These are phyloP conservation scores for Yamadazyma siamensis DNA, from an alignment of 1,139 yeast genomes.

Conservation along the genomic window DNA sequence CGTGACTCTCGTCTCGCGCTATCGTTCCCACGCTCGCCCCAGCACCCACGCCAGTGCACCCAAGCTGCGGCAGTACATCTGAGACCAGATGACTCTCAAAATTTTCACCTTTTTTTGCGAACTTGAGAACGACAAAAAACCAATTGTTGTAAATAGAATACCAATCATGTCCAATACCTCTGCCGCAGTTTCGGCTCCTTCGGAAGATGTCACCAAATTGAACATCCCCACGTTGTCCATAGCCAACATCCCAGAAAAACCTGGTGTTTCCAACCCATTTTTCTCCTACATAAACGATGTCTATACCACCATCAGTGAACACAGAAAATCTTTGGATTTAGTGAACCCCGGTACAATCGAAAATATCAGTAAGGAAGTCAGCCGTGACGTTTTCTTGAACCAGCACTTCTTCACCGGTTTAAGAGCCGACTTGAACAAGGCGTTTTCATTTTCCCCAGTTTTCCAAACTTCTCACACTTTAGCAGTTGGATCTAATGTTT, in stretches of 20 bases:
- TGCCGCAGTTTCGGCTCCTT: too few species aligned
- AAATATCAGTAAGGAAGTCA: constrained; percentile 87
- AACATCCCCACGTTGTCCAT: constrained; percentile 57
- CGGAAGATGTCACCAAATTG: constrained; percentile 55
- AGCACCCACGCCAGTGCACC: background rate
- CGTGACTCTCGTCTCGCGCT: background rate
- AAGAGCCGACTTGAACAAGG: constrained; percentile 94
- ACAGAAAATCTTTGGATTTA: constrained; percentile 78
- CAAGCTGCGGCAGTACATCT: background rate
- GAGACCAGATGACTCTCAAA: too few species aligned
- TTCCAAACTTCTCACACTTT: constrained; percentile 97
- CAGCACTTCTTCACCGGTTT: constrained; percentile 94
- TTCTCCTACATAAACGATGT: constrained; percentile 78
- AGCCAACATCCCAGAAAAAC: constrained; percentile 48
- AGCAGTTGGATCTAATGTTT: constrained; percentile 78
- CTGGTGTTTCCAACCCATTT: constrained; percentile 64
- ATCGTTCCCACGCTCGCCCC: background rate
- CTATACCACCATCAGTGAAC: constrained; percentile 67
- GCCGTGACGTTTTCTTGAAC: constrained; percentile 86
- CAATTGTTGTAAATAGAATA: background rate
- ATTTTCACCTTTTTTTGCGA: constrained; percentile 9
- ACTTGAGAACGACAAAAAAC: background rate
- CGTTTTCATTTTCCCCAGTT: constrained; percentile 86
- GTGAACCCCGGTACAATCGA: constrained; percentile 94
- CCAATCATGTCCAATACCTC: too few species aligned